phyloP scores from a whole-genome alignment of 2,329 filamentous ascomycete genomes.

The Rosellinia necatrix region DNA sequence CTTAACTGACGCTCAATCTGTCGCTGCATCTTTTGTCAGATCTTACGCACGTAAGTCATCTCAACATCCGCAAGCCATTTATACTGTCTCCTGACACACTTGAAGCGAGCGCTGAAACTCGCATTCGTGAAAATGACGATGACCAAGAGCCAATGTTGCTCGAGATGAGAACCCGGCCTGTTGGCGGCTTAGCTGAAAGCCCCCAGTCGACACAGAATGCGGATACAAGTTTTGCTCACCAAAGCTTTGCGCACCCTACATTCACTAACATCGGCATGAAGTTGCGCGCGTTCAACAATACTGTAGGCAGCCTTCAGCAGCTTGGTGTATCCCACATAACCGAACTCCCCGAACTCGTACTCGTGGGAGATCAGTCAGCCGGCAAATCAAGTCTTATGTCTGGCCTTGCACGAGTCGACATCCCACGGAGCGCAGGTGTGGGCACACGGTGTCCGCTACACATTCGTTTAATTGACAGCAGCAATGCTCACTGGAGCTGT shows the following conservation, averaged over 20 bases:
- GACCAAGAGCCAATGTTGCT: constrained; percentile 36
- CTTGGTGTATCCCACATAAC: constrained; percentile 75
- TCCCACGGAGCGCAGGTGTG: constrained; percentile 54
- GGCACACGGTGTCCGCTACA: constrained; percentile 84
- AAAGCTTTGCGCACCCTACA: constrained; percentile 43
- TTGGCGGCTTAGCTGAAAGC: constrained; percentile 13
- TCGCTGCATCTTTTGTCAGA: constrained; percentile 30
- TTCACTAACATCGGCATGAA: constrained; percentile 63
- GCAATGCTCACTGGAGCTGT: constrained; percentile 67
- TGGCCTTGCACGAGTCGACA: constrained; percentile 60
- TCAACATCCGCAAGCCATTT: neutral
- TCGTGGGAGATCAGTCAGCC: constrained; percentile 83
- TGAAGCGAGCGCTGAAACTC: constrained; percentile 36
- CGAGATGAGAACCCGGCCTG: constrained; percentile 31
- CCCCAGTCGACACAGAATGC: constrained; percentile 34
- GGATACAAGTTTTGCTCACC: constrained; percentile 37
- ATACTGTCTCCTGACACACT: constrained; percentile 8
- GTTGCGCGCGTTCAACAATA: constrained; percentile 67
- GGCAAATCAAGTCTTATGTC: constrained; percentile 71
- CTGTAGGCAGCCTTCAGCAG: constrained; percentile 69
- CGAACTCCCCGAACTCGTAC: constrained; percentile 76
- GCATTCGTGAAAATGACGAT: constrained; percentile 32
- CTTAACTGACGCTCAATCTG: constrained; percentile 27
- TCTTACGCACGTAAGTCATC: constrained; percentile 36
- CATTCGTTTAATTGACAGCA: constrained; percentile 68